phyloP scores from a whole-genome alignment of 116 monocot species.

The Dioscorea cayenensis region DNA sequence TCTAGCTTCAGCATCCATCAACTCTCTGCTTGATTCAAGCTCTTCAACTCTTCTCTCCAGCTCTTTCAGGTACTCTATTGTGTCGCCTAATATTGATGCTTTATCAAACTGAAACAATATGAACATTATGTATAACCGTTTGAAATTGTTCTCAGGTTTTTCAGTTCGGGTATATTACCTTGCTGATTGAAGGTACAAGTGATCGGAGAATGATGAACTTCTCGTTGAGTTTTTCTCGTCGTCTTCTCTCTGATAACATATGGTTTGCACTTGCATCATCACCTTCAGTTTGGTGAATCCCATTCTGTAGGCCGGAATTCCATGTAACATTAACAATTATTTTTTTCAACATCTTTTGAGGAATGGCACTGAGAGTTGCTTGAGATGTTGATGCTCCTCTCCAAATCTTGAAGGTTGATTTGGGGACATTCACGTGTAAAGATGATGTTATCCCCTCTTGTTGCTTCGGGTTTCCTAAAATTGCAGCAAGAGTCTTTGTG shows the following conservation, averaged over 20 bases:
- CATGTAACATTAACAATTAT: constrained; percentile 29
- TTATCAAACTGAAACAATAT: constrained; percentile 39
- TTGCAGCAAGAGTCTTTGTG: constrained; percentile 28
- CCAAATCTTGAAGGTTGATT: constrained; percentile 57
- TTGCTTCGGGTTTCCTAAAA: constrained; percentile 25
- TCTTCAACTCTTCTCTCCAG: constrained; percentile 70
- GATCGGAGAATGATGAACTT: constrained; percentile 68
- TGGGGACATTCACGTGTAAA: constrained; percentile 6
- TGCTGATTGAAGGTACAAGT: constrained; percentile 65
- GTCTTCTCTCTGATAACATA: constrained; percentile 52
- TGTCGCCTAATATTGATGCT: constrained; percentile 53
- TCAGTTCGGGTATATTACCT: constrained; percentile 32
- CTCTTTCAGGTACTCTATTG: constrained; percentile 72
- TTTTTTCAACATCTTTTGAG: constrained; percentile 69
- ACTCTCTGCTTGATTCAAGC: constrained; percentile 45
- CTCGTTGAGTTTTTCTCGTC: constrained; percentile 72
- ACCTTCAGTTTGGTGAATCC: constrained; percentile 22
- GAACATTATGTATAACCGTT: not conserved
- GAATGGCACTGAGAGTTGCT: not conserved
- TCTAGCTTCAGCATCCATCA: constrained; percentile 15
- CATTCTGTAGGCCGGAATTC: constrained; percentile 20
- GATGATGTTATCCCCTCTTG: not conserved
- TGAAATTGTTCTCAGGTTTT: too few species aligned
- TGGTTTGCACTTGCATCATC: constrained; percentile 32
- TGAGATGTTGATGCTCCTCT: constrained; percentile 4